These are phyloP conservation scores for Botrytis deweyae DNA, from an alignment of 2,329 filamentous ascomycete species.

Conservation along the genomic window DNA sequence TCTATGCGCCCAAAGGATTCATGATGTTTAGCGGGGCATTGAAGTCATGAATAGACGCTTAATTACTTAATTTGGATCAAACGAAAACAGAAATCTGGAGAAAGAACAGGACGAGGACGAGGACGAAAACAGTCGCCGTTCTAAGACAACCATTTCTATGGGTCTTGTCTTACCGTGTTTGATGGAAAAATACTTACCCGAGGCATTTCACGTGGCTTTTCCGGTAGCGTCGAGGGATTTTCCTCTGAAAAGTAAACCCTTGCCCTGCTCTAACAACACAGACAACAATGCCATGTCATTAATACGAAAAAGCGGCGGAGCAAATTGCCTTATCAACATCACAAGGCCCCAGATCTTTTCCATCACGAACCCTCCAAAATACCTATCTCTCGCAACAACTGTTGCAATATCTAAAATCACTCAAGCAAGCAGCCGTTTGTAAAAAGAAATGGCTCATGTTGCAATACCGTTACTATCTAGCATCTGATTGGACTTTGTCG, in stretches of 20 bases:
- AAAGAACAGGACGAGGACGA: neutral
- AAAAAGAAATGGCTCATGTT: conserved; percentile 19
- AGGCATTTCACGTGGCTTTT: neutral
- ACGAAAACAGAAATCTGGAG: conserved; percentile 13
- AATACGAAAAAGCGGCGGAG: conserved; percentile 13
- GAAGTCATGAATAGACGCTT: neutral
- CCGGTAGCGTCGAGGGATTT: neutral
- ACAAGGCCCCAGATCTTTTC: neutral
- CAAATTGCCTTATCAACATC: neutral
- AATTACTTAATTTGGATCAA: neutral
- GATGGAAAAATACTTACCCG: conserved; percentile 18
- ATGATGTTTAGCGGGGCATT: neutral
- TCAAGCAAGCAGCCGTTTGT: neutral
- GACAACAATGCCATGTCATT: neutral
- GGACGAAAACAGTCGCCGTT: conserved; percentile 19
- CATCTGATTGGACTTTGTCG: neutral
- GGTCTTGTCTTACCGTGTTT: conserved; percentile 6
- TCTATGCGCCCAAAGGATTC: neutral
- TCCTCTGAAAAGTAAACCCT: neutral
- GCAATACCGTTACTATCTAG: neutral
- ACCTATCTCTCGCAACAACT: neutral
- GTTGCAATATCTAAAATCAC: neutral
- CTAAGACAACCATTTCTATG: neutral
- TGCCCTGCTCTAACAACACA: conserved; percentile 1
- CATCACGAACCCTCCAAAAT: neutral